Percentiles rank a stretch among this genome's conserved stretches.
Conservation (phyloP, 805 yeast genomes). For the Candida takata region DNA sequence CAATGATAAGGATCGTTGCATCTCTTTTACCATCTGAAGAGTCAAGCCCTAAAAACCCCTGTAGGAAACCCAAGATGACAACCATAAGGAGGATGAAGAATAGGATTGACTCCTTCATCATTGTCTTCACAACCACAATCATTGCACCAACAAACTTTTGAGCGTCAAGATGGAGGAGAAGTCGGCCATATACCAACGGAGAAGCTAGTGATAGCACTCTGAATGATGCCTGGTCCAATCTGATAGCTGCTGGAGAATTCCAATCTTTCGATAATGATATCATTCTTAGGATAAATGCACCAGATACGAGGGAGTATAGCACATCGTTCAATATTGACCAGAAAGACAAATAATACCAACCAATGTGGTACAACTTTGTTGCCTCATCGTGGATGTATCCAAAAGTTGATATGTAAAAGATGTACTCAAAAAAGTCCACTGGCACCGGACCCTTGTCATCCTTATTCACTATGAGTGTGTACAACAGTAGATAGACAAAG, state of each 20-base stretch:
- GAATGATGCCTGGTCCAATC: constrained; percentile 53
- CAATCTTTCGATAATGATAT: constrained; percentile 25
- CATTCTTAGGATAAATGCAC: constrained; percentile 50
- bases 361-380: constrained; percentile 69
- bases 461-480: constrained; percentile 58
- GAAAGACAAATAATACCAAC: constrained; percentile 62
- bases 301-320: constrained; percentile 49
- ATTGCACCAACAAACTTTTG: constrained; percentile 80
- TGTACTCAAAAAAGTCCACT: constrained; percentile 42
- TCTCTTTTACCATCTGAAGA: constrained; percentile 81
- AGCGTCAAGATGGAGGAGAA: constrained; percentile 70
- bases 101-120: constrained; percentile 82
- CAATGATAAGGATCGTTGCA: constrained; percentile 56
- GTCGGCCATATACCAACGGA: constrained; percentile 81
- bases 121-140: constrained; percentile 75
- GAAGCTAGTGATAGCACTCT: constrained; percentile 72
- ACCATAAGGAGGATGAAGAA: constrained; percentile 69
- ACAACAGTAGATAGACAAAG: constrained; percentile 52
- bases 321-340: constrained; percentile 74
- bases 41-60: constrained; percentile 82
- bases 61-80: constrained; percentile 73
- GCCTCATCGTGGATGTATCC: constrained; percentile 66
- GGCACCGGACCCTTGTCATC: constrained; percentile 29
- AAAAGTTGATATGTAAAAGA: constrained; percentile 58
- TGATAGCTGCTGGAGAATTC: constrained; percentile 17